Percentiles rank a stretch among this genome's conserved stretches.
Conservation (phyloP, 2,329 filamentous ascomycete genomes). For the Sclerotinia borealis region DNA sequence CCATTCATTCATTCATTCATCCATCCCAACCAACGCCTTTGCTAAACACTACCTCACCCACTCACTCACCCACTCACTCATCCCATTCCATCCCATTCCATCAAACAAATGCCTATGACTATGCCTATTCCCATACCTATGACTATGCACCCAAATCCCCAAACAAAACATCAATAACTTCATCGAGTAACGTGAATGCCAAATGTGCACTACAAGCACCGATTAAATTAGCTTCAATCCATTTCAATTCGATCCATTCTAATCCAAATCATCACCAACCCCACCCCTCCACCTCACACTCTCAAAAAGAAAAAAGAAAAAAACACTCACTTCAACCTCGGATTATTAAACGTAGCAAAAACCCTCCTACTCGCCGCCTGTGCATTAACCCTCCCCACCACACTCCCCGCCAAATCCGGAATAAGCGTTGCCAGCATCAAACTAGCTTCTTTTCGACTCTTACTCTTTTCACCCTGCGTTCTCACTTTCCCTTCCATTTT, state of each 20-base stretch:
- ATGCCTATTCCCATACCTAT: too few species aligned
- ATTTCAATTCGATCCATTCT: background rate
- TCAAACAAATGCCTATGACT: too few species aligned
- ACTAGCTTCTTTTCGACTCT: slow-evolving; percentile 79
- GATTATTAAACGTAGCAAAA: slow-evolving; percentile 88
- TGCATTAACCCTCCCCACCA: slow-evolving; percentile 88
- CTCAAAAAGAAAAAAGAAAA: background rate
- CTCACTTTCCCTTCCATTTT: slow-evolving; percentile 48
- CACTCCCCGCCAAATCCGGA: slow-evolving; percentile 85
- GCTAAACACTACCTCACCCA: slow-evolving; percentile 21
- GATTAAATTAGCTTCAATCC: background rate
- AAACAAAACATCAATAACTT: slow-evolving; percentile 34
- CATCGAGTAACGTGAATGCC: slow-evolving; percentile 34
- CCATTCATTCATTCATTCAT: background rate
- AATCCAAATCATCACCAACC: background rate
- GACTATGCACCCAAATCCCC: slow-evolving; percentile 25
- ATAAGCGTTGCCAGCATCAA: slow-evolving; percentile 84
- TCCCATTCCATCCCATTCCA: too few species aligned
- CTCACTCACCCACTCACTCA: too few species aligned
- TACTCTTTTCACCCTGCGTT: slow-evolving; percentile 66
- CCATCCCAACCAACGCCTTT: slow-evolving; percentile 22
- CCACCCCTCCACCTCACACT: background rate
- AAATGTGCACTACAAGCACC: slow-evolving; percentile 30
- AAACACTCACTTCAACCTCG: slow-evolving; percentile 72
- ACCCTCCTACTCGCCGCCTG: slow-evolving; percentile 83